Percentiles rank a stretch among this genome's conserved stretches.
These are phyloP conservation scores for Rhodotorula sp. DNA, from an alignment of 1,284 basidiomycete species.

Conservation along the genomic window DNA sequence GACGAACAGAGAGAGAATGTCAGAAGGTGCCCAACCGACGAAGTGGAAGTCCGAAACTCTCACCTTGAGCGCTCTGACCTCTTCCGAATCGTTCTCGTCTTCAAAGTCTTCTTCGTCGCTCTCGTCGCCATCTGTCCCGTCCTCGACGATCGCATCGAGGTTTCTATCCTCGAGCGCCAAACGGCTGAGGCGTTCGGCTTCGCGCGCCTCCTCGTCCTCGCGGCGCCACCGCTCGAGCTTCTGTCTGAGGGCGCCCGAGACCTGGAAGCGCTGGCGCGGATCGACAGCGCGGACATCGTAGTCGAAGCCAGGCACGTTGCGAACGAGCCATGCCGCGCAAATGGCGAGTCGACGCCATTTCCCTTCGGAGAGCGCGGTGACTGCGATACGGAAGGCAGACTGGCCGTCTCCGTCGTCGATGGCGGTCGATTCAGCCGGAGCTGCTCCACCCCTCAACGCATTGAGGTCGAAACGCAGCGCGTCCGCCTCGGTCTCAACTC, in stretches of 20 bases:
- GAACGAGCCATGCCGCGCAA: constrained; percentile 66
- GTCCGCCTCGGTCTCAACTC: constrained; percentile 67
- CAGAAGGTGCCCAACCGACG: background rate
- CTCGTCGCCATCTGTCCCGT: constrained; percentile 28
- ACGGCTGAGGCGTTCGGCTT: constrained; percentile 42
- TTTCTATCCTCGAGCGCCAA: constrained; percentile 11
- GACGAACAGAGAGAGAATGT: constrained; percentile 16
- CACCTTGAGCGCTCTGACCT: constrained; percentile 40
- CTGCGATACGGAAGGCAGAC: constrained; percentile 12
- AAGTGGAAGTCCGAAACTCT: background rate
- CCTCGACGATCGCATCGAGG: constrained; percentile 37
- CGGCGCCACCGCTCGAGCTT: constrained; percentile 70
- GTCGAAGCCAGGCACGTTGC: constrained; percentile 71
- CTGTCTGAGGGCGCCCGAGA: constrained; percentile 65
- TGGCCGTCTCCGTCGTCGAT: constrained; percentile 59
- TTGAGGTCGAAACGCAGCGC: constrained; percentile 65
- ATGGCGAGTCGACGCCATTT: constrained; percentile 75
- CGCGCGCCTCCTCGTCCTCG: constrained; percentile 59
- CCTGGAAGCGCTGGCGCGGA: constrained; percentile 37
- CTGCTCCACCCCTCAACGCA: constrained; percentile 20
- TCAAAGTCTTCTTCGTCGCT: constrained; percentile 50
- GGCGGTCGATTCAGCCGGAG: background rate
- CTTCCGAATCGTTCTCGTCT: constrained; percentile 45
- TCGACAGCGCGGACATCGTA: constrained; percentile 52
- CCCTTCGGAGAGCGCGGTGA: constrained; percentile 55